These are phyloP conservation scores for Eimeria mitis DNA, from an alignment of 169 alveolate genomes.

Conservation along the genomic window DNA sequence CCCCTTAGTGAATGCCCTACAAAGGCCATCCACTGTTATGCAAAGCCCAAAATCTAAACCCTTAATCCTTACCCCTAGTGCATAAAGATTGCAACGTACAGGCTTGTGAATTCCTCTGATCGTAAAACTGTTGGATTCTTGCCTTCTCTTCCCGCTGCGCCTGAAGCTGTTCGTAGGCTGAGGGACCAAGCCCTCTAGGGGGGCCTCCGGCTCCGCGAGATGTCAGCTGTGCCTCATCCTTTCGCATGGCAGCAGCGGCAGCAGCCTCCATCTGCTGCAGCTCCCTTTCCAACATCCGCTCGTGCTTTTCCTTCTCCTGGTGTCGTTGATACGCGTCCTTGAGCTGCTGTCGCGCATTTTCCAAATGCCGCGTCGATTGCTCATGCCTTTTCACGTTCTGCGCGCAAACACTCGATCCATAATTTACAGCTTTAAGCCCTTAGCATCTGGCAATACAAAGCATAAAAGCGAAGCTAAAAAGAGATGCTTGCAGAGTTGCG, in stretches of 20 bases:
- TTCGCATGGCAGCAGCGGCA: constrained; percentile 77
- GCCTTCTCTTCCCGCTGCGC: constrained; percentile 16
- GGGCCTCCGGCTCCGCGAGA: background rate
- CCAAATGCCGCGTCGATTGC: constrained; percentile 63
- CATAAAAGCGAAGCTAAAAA: background rate
- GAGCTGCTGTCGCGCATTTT: constrained; percentile 56
- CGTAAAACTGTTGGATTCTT: constrained; percentile 31
- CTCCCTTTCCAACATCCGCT: constrained; percentile 36
- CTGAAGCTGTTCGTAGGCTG: constrained; percentile 22
- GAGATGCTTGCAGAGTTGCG: background rate
- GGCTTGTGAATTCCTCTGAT: background rate
- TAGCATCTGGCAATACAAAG: background rate
- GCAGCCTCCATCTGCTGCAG: constrained; percentile 76
- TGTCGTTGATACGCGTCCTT: constrained; percentile 57
- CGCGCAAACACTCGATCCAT: background rate
- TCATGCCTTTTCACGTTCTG: constrained; percentile 79
- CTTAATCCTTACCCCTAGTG: background rate
- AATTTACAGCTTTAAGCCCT: background rate
- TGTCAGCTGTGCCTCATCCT: constrained; percentile 28
- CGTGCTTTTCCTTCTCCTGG: constrained; percentile 43
- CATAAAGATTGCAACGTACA: background rate
- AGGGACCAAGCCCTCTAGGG: background rate
- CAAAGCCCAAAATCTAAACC: background rate
- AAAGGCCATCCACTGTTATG: background rate
- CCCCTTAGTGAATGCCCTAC: background rate